These are phyloP conservation scores for Cylindrodendrum hubeiense DNA, from an alignment of 2,329 filamentous ascomycete genomes.

Conservation along the genomic window DNA sequence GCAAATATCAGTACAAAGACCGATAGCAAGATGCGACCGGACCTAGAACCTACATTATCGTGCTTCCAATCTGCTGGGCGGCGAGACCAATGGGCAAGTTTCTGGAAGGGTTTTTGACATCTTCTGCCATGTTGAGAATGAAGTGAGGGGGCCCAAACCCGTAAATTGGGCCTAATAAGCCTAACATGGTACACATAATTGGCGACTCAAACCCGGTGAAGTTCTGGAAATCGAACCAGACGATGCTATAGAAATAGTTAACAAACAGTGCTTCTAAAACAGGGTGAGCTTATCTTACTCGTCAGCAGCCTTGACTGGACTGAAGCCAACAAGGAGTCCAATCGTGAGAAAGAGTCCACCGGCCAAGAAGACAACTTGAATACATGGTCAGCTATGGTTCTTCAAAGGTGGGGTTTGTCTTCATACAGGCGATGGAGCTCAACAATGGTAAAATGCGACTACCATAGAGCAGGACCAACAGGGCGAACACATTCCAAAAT, in stretches of 20 bases:
- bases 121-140: not conserved
- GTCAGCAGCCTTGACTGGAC: not conserved
- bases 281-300: not conserved
- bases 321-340: not conserved
- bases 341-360: not conserved
- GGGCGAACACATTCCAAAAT: not conserved
- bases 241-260: not conserved
- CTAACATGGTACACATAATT: not conserved
- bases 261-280: not conserved
- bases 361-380: not conserved
- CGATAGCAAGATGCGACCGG: not conserved
- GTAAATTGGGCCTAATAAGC: not conserved
- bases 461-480: not conserved
- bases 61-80: not conserved
- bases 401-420: not conserved
- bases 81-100: not conserved
- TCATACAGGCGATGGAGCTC: not conserved
- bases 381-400: not conserved
- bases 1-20: not conserved
- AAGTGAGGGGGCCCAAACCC: not conserved
- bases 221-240: not conserved
- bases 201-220: not conserved
- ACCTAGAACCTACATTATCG: not conserved
- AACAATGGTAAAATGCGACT: not conserved
- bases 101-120: not conserved